These are phyloP conservation scores for Asterella californica DNA, from an alignment of 225 moss, liverwort and hornwort species.

Conservation along the genomic window DNA sequence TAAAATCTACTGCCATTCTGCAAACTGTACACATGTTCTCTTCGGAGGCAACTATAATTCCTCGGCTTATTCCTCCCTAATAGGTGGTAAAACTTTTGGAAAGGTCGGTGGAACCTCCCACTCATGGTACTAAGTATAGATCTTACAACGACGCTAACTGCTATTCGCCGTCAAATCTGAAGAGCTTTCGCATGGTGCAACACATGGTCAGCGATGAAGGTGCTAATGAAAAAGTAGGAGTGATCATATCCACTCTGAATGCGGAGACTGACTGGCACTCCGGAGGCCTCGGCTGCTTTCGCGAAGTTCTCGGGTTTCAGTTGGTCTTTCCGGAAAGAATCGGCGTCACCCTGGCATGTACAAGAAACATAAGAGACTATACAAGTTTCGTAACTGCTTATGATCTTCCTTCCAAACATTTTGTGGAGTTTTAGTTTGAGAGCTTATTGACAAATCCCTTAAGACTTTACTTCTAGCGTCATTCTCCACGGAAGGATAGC, in stretches of 20 bases:
- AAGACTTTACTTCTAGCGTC: background rate
- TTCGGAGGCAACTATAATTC: background rate
- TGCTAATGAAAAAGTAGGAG: constrained; percentile 72
- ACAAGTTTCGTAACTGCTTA: background rate
- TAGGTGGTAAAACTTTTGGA: background rate
- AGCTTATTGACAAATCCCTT: background rate
- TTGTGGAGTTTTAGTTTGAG: background rate
- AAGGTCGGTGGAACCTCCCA: background rate
- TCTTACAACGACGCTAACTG: background rate
- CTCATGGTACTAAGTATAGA: too few species aligned
- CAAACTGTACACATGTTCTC: background rate
- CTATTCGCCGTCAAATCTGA: constrained; percentile 21
- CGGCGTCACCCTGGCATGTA: constrained; percentile 58
- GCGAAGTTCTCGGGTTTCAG: constrained; percentile 73
- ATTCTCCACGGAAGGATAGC: too few species aligned
- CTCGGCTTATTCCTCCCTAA: too few species aligned
- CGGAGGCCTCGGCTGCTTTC: constrained; percentile 49
- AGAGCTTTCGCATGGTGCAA: constrained; percentile 62
- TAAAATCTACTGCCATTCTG: background rate
- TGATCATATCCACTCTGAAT: constrained; percentile 79
- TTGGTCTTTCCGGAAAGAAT: constrained; percentile 61
- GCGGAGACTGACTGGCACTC: constrained; percentile 54
- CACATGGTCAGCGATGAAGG: constrained; percentile 82
- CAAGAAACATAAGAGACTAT: background rate
- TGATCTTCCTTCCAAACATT: background rate